Evolutionary conservation across 768 basidiomycete species (phyloP).

Genomic region (Pisolithus microcarpus): DNA sequence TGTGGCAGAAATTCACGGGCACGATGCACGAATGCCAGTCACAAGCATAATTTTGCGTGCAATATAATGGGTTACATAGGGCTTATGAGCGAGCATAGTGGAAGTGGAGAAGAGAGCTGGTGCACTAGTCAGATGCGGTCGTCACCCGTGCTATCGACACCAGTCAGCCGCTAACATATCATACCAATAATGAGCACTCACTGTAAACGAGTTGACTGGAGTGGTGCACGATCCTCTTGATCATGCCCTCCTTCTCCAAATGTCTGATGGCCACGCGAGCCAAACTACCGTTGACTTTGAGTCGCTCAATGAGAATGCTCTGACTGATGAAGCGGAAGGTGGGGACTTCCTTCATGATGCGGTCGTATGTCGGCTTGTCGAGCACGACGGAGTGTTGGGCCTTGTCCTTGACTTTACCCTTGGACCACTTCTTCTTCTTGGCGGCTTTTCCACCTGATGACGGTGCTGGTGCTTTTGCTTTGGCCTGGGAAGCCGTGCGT

Average conservation of each 20-base stretch:
- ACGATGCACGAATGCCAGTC: slow-evolving; percentile 9
- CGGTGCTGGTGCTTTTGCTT: slow-evolving; percentile 62
- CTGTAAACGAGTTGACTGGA: slow-evolving; percentile 93
- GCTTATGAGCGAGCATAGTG: slow-evolving; percentile 22
- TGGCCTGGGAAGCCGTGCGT: slow-evolving; percentile 48
- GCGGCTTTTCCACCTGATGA: slow-evolving; percentile 77
- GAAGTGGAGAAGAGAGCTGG: slow-evolving; percentile 8
- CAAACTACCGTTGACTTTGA: slow-evolving; percentile 94
- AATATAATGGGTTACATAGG: slow-evolving; percentile 30
- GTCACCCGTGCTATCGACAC: slow-evolving; percentile 36
- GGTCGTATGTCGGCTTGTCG: slow-evolving; percentile 89
- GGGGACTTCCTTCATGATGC: slow-evolving; percentile 96
- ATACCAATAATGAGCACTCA: slow-evolving; percentile 35
- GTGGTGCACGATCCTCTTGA: slow-evolving; percentile 97
- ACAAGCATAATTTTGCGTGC: slow-evolving; percentile 25
- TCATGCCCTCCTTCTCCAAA: slow-evolving; percentile 87
- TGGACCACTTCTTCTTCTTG: slow-evolving; percentile 99
- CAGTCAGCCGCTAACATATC: neutral
- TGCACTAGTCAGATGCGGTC: slow-evolving; percentile 33
- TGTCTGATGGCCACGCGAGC: slow-evolving; percentile 88
- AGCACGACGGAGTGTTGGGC: slow-evolving; percentile 92
- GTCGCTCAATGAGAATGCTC: slow-evolving; percentile 95
- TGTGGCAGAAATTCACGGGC: neutral
- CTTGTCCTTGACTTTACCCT: slow-evolving; percentile 99
- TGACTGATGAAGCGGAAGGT: slow-evolving; percentile 99